Evolutionary conservation across 2,329 filamentous ascomycete species (phyloP).

Genomic region (Colletotrichum plurivorum): DNA sequence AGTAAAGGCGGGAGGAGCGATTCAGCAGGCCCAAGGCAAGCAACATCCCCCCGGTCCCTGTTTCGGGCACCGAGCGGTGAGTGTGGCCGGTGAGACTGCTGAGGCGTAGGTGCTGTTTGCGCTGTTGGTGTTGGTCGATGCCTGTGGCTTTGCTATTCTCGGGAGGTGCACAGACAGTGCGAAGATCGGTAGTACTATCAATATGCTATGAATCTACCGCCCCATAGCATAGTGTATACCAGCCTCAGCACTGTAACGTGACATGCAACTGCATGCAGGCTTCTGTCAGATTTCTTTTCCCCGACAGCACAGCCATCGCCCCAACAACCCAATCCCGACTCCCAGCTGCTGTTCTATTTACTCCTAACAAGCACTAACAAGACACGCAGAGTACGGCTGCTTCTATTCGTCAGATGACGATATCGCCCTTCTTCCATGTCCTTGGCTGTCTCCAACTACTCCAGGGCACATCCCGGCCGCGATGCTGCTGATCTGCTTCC

Average conservation of each 20-base stretch:
- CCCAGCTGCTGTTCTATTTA: background rate
- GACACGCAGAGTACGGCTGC: background rate
- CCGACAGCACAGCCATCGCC: constrained; percentile 4
- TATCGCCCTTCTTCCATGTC: constrained; percentile 30
- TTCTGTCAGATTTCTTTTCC: constrained; percentile 8
- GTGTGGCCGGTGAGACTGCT: constrained; percentile 9
- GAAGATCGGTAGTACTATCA: background rate
- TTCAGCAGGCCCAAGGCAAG: background rate
- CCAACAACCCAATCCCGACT: constrained; percentile 37
- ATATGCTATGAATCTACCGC: background rate
- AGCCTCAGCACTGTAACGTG: background rate
- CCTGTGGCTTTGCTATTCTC: constrained; percentile 15
- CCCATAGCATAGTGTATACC: background rate
- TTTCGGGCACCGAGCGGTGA: constrained; percentile 19
- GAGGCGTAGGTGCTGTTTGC: background rate
- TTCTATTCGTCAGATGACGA: constrained; percentile 20
- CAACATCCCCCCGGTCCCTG: constrained; percentile 5
- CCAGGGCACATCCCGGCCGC: constrained; percentile 17
- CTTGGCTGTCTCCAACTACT: constrained; percentile 16
- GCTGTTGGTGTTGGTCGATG: background rate
- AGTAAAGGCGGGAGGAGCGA: too few relatives aligned
- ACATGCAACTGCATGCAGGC: background rate
- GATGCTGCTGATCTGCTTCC: background rate
- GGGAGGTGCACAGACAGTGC: background rate
- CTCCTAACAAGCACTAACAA: too few relatives aligned